Conservation (phyloP, 1,284 basidiomycete genomes). For the Cryptococcus sp. region DNA sequence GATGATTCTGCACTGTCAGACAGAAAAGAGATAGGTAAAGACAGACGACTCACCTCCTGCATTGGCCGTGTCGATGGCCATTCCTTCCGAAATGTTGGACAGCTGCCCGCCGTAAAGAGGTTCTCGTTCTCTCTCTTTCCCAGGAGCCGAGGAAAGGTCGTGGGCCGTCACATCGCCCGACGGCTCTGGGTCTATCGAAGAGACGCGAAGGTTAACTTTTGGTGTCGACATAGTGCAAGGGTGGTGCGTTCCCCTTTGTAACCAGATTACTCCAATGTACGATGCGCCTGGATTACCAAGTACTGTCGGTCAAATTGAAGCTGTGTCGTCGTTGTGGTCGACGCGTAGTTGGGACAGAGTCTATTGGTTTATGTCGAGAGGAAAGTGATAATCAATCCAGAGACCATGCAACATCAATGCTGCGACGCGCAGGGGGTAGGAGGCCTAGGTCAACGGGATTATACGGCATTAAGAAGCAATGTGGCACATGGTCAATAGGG, state of each 20-base stretch:
- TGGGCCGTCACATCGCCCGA: slow-evolving; percentile 31
- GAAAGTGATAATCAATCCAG: too few species aligned
- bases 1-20: slow-evolving; percentile 16
- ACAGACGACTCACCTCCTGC: slow-evolving; percentile 22
- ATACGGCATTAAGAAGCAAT: too few species aligned
- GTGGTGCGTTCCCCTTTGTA: not conserved
- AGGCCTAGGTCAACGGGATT: too few species aligned
- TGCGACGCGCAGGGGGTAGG: too few species aligned
- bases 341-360: too few species aligned
- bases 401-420: too few species aligned
- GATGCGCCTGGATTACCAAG: not conserved
- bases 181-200: slow-evolving; percentile 14
- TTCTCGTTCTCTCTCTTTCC: slow-evolving; percentile 47
- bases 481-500: too few species aligned
- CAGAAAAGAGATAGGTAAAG: not conserved
- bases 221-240: slow-evolving; percentile 37
- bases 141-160: slow-evolving; percentile 41
- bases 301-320: not conserved
- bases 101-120: slow-evolving; percentile 44
- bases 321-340: too few species aligned
- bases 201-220: slow-evolving; percentile 38
- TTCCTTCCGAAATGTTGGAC: slow-evolving; percentile 38
- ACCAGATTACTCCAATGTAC: not conserved
- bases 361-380: too few species aligned
- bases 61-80: slow-evolving; percentile 20